Percentiles rank a stretch among this genome's conserved stretches.
phyloP scores from a whole-genome alignment of 2,329 filamentous ascomycete genomes.

The Neophaeococcomyces aloes region DNA sequence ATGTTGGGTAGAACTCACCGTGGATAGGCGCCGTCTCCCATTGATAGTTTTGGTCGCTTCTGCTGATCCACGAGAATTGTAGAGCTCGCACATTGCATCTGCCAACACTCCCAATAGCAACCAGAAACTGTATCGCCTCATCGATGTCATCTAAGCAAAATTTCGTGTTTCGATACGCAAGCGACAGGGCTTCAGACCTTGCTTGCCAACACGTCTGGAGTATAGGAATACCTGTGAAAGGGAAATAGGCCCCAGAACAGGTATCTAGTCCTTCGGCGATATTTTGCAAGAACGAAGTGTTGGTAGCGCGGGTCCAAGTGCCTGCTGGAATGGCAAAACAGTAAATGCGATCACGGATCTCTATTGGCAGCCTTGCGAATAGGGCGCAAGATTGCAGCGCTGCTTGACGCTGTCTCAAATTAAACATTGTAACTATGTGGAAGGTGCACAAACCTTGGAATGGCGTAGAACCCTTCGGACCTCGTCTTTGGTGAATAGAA shows the following conservation, averaged over 20 bases:
- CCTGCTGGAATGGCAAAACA: background rate
- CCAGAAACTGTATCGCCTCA: background rate
- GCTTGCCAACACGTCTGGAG: background rate
- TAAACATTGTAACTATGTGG: too few species aligned
- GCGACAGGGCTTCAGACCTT: background rate
- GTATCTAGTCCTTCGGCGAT: background rate
- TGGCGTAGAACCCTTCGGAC: too few species aligned
- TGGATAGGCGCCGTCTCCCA: background rate
- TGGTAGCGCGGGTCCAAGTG: background rate
- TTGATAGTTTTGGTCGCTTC: background rate
- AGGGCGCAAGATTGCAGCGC: too few species aligned
- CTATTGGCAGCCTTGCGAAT: background rate
- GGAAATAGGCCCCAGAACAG: background rate
- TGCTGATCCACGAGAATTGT: background rate
- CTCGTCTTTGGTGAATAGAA: too few species aligned
- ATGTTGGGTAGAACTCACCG: background rate
- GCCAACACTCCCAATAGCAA: background rate
- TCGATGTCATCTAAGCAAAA: slow-evolving; percentile 1
- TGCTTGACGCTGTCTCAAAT: too few species aligned
- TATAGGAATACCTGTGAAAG: background rate
- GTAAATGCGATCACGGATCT: background rate
- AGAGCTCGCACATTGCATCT: background rate
- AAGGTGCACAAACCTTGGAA: too few species aligned
- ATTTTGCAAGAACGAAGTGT: background rate
- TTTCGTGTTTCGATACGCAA: background rate